Evolutionary conservation across 2,329 filamentous ascomycete genomes (phyloP).

Genomic region (Penicillium sp.): DNA sequence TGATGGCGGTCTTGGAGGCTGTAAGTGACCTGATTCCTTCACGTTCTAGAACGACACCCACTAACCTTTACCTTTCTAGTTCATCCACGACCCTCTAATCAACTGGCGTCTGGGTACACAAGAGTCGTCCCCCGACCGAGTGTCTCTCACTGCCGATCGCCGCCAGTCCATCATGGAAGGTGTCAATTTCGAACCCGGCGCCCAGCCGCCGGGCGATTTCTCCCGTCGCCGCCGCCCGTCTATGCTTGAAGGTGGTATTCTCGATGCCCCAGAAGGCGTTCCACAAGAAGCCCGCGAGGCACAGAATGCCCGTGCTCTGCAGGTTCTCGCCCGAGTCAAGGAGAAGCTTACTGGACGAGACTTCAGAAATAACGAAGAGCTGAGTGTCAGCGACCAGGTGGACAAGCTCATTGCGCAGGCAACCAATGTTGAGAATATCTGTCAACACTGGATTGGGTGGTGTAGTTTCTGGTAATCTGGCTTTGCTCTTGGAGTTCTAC

Average conservation of each 20-base stretch:
- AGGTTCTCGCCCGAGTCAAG: conserved; percentile 86
- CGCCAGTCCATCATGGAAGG: conserved; percentile 58
- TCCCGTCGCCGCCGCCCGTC: conserved; percentile 64
- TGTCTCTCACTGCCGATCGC: conserved; percentile 60
- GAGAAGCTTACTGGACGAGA: conserved; percentile 94
- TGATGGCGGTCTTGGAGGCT: conserved; percentile 97
- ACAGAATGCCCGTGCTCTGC: conserved; percentile 88
- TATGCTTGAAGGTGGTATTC: conserved; percentile 60
- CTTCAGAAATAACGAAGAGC: conserved; percentile 81
- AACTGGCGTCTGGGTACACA: conserved; percentile 81
- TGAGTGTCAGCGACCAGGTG: conserved; percentile 83
- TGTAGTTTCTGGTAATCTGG: conserved; percentile 85
- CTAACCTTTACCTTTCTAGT: conserved; percentile 54
- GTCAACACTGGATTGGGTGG: conserved; percentile 99
- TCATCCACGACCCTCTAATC: conserved; percentile 98
- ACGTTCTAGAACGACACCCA: neutral
- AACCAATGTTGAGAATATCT: conserved; percentile 94
- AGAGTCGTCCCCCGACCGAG: conserved; percentile 59
- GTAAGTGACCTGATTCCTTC: conserved; percentile 54
- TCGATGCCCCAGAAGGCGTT: conserved; percentile 43
- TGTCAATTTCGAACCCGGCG: conserved; percentile 49
- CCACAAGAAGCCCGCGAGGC: conserved; percentile 61
- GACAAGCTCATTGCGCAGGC: conserved; percentile 93
- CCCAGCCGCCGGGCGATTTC: conserved; percentile 66
- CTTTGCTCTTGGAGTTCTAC: conserved; percentile 22